A percentile compares a stretch with the other conserved stretches of the same genome.
phyloP scores from a whole-genome alignment of 306 rosid species.

The Cicer chorassanicum region DNA sequence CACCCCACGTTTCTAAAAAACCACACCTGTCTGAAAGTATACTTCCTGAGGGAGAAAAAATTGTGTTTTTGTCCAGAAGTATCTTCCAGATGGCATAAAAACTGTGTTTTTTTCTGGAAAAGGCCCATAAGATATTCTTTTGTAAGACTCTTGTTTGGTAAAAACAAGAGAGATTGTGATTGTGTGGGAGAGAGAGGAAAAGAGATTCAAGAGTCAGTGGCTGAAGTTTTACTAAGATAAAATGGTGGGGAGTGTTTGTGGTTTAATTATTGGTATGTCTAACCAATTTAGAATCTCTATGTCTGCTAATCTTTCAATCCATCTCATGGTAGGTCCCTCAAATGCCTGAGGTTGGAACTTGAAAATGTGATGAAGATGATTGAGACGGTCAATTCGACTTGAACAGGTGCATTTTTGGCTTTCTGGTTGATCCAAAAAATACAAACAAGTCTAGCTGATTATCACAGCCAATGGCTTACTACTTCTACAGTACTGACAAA shows the following conservation, averaged over 20 bases:
- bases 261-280: conserved; percentile 52
- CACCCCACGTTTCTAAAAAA: no score
- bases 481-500: conserved; percentile 46
- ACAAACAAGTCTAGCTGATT: conserved; percentile 41
- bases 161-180: conserved; percentile 2
- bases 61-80: no score
- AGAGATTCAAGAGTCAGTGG: conserved; percentile 59
- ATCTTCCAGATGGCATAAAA: no score
- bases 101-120: not conserved
- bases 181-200: conserved; percentile 16
- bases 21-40: no score
- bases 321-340: conserved; percentile 64
- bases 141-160: conserved; percentile 7
- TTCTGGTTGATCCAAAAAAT: conserved; percentile 33
- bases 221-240: conserved; percentile 52
- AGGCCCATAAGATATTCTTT: conserved; percentile 40
- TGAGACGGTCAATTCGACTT: conserved; percentile 46
- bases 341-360: conserved; percentile 33
- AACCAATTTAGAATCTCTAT: conserved; percentile 60
- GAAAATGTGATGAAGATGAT: conserved; percentile 43
- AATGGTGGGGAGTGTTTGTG: conserved; percentile 58
- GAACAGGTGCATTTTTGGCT: conserved; percentile 38
- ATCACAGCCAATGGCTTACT: conserved; percentile 9
- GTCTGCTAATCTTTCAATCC: conserved; percentile 67
- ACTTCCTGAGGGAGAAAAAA: no score